Evolutionary conservation across 148 eudicot species (phyloP), one percentile per base, ranked within the genome.

Genomic region (Amaranthus cruentus): DNA sequence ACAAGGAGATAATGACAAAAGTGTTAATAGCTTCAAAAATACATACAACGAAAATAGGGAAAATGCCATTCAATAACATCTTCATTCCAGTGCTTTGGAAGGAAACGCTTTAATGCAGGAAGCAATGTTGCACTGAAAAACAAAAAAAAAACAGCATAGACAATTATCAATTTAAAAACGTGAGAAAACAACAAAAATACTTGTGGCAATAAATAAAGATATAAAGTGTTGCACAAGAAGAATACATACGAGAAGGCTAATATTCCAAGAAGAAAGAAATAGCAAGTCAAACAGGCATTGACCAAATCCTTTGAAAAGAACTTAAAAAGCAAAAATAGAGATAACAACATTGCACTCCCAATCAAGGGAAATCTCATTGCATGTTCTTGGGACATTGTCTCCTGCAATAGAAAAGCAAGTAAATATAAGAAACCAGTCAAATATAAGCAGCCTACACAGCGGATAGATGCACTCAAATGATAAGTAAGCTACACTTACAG

Each of bases 281-380:
- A 95, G 85, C 87, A 82, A 7, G 98, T 95, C 74, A 95, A 66
- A 66, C 91, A 97, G 68, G 98, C 92, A 80, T 91, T 95, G 55
- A 95, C 98, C 88, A 95, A 80, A 83, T 95, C 97, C 81, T 95
- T 95, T 28, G 97, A 88, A 60, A 95, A 83, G 81, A 91, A 91
- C 83, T 95, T 95, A 77, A 95, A 95, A 66, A 95, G 93, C 79
- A 91, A 84, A 86, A 95, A 95, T 65, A 95, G 82, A 13, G 98
- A 95, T 74, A 91, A 68, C 84, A 95, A 77, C 98, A 95, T 88
- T 18, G 97, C 98, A 81, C 97, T 95, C 69, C 97, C 98, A 72
- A 95, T 93, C 78, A 95, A 86, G 43, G 98, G 98, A 70, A 95
- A 95, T 44, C 97, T 85, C 98, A 95, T 90, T 14, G 98, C 98